Conservation (phyloP, 169 alveolate genomes). For the Cyclospora cayetanensis region DNA sequence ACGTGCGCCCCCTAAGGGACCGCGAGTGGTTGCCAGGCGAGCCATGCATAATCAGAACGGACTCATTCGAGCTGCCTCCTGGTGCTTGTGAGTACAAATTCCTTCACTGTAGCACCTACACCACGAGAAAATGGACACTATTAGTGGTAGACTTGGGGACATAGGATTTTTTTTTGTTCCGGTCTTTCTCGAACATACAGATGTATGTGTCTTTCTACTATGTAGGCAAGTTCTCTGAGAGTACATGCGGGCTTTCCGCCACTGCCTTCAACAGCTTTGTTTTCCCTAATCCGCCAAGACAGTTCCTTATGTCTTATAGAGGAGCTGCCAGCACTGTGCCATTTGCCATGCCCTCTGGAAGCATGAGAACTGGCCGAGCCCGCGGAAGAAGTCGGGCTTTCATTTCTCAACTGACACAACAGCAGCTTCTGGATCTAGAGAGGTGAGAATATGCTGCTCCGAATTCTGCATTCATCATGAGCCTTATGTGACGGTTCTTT, state of each 20-base stretch:
- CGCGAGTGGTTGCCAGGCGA: slow-evolving; percentile 72
- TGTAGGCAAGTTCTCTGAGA: slow-evolving; percentile 43
- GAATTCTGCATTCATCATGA: too few relatives aligned
- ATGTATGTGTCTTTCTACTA: background rate
- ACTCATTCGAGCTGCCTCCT: slow-evolving; percentile 69
- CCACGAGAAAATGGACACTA: too few relatives aligned
- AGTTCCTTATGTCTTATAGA: slow-evolving; percentile 42
- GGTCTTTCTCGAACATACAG: background rate
- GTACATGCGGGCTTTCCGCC: slow-evolving; percentile 54
- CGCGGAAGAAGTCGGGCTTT: background rate
- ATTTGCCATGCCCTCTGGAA: background rate
- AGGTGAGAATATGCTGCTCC: slow-evolving; percentile 38
- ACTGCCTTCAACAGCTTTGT: slow-evolving; percentile 68
- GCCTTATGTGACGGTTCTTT: too few relatives aligned
- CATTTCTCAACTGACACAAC: slow-evolving; percentile 19
- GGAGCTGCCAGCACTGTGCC: slow-evolving; percentile 5
- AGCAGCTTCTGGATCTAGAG: slow-evolving; percentile 48
- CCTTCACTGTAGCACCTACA: too few relatives aligned
- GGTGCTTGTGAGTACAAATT: slow-evolving; percentile 64
- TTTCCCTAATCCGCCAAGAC: slow-evolving; percentile 70
- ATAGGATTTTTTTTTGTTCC: background rate
- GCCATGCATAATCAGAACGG: slow-evolving; percentile 54
- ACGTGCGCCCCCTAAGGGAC: slow-evolving; percentile 67
- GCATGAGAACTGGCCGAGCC: background rate
- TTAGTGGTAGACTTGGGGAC: background rate